Evolutionary conservation across 805 yeast genomes (phyloP).

Genomic region (Zygotorulaspora sp.): DNA sequence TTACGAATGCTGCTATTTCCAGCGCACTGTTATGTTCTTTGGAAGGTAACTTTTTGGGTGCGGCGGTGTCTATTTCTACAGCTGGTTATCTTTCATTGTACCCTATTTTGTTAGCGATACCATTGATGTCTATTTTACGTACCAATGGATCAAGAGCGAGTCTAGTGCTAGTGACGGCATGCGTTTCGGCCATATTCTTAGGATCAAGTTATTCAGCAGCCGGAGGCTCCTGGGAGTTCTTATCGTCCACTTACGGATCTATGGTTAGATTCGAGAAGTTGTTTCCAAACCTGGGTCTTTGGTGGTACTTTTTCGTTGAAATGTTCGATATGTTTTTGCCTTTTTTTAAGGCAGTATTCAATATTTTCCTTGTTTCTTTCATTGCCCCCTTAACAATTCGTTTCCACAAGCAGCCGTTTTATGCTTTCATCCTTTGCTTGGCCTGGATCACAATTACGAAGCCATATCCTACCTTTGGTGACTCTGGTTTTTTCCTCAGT

Average conservation of each 20-base stretch:
- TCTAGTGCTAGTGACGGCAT: neutral
- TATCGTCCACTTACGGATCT: conserved; percentile 55
- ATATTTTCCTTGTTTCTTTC: conserved; percentile 62
- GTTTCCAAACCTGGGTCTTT: conserved; percentile 85
- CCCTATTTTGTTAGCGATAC: conserved; percentile 57
- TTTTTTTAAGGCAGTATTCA: conserved; percentile 80
- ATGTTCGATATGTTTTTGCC: conserved; percentile 85
- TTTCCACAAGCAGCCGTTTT: conserved; percentile 54
- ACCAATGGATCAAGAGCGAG: conserved; percentile 7
- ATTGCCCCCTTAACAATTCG: conserved; percentile 71
- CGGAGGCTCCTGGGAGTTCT: conserved; percentile 41
- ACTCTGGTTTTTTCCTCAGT: conserved; percentile 53
- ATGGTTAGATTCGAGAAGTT: conserved; percentile 60
- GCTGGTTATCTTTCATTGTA: conserved; percentile 62
- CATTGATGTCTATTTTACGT: conserved; percentile 40
- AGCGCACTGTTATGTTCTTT: conserved; percentile 45
- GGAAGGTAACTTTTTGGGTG: conserved; percentile 36
- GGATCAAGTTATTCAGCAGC: conserved; percentile 41
- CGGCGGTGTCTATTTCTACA: conserved; percentile 53
- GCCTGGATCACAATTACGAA: conserved; percentile 63
- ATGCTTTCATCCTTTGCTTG: conserved; percentile 46
- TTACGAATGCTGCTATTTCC: conserved; percentile 56
- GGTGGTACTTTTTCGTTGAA: conserved; percentile 99
- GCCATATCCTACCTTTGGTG: conserved; percentile 83
- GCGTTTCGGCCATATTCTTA: conserved; percentile 16